Conservation (phyloP, 169 alveolate genomes). For the Plasmodium vinckei region DNA sequence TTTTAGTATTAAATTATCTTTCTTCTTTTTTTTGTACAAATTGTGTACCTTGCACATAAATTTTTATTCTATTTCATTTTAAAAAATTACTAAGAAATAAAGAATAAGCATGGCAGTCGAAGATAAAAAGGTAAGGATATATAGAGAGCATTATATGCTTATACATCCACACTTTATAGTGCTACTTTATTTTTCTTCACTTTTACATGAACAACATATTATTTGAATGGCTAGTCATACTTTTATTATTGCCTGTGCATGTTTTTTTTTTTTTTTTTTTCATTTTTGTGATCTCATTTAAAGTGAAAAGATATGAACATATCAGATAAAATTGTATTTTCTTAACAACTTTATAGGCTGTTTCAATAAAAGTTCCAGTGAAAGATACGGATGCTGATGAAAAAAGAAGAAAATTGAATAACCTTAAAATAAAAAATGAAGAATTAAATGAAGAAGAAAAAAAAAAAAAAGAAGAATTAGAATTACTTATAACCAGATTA, state of each 20-base stretch:
- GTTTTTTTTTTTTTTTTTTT: too few relatives aligned
- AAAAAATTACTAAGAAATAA: background rate
- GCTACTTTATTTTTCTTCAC: too few relatives aligned
- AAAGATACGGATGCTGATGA: conserved; percentile 36
- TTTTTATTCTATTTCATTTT: background rate
- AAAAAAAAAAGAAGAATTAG: conserved; percentile 71
- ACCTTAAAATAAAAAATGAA: conserved; percentile 39
- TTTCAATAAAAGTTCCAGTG: conserved; percentile 65
- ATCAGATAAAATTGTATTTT: too few relatives aligned
- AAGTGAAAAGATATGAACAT: too few relatives aligned
- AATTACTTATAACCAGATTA: conserved; percentile 50
- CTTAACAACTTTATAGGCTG: conserved; percentile 36
- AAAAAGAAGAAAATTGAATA: conserved; percentile 35
- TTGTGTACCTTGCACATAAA: background rate
- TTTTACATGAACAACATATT: background rate
- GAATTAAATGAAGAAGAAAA: conserved; percentile 73
- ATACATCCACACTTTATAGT: background rate
- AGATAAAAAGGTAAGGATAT: conserved; percentile 51
- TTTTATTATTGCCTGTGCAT: too few relatives aligned
- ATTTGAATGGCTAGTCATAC: too few relatives aligned
- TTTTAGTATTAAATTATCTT: background rate
- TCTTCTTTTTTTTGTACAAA: conserved; percentile 10
- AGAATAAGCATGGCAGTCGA: conserved; percentile 56
- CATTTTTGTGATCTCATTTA: too few relatives aligned
- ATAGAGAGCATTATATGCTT: background rate